A percentile compares a stretch with the other conserved stretches of the same genome.
These are phyloP conservation scores for Malus hybrid DNA, from an alignment of 331 rosid species.

Conservation along the genomic window DNA sequence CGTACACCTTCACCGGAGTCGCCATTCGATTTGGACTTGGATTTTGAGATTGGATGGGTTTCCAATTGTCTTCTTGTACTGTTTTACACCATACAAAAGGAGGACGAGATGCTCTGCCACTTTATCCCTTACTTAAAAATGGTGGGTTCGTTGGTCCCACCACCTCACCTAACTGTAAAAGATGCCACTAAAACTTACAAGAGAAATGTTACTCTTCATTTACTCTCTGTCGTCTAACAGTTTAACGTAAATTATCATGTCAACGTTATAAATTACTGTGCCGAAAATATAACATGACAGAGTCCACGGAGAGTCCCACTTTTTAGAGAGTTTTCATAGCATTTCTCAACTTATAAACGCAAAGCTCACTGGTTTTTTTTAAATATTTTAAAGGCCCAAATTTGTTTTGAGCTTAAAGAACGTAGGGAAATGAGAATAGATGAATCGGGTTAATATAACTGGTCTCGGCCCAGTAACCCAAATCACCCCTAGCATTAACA, in stretches of 20 bases:
- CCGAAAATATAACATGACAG: no score
- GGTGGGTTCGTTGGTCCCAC: constrained; percentile 6
- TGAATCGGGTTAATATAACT: neutral
- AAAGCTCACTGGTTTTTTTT: no score
- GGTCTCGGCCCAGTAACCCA: neutral
- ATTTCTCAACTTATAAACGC: no score
- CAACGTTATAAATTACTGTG: no score
- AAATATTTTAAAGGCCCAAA: neutral
- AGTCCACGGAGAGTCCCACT: rapidly evolving
- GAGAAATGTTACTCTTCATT: no score
- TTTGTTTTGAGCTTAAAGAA: neutral
- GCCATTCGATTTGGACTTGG: constrained; percentile 27
- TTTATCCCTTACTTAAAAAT: constrained; percentile 13
- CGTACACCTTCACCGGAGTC: constrained; percentile 62
- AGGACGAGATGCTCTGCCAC: neutral
- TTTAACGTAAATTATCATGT: no score
- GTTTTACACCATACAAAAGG: constrained; percentile 10
- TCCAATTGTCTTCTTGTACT: neutral
- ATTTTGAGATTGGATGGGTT: neutral
- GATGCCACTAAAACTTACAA: neutral
- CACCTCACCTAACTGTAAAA: neutral
- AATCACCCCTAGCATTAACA: neutral
- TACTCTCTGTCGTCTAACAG: no score
- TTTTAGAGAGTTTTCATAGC: no score
- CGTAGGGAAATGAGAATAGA: neutral